Evolutionary conservation across 192 early-diverging fungal genomes (phyloP).

Genomic region (Umbelopsis ramanniana): DNA sequence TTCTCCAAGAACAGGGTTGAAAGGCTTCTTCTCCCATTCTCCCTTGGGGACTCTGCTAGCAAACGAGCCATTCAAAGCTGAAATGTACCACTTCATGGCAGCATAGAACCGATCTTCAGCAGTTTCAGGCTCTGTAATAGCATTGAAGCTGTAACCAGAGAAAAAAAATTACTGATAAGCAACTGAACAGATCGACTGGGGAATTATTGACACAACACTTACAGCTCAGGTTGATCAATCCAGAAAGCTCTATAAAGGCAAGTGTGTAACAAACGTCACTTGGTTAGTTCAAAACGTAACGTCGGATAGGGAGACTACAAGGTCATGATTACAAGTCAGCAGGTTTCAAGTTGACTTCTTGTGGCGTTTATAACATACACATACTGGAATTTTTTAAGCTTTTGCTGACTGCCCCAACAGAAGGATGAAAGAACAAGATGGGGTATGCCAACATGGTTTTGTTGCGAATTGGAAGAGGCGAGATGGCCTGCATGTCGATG

Average conservation of each 20-base stretch:
- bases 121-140: constrained; percentile 60
- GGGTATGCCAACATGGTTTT: background rate
- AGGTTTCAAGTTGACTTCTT: background rate
- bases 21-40: constrained; percentile 78
- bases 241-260: constrained; percentile 42
- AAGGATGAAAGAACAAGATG: background rate
- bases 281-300: constrained; percentile 2
- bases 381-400: constrained; percentile 4
- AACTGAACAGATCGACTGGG: too few relatives aligned
- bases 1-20: constrained; percentile 73
- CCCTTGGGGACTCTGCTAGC: constrained; percentile 68
- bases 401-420: background rate
- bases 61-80: constrained; percentile 79
- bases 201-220: background rate
- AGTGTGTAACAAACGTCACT: background rate
- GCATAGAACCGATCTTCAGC: constrained; percentile 71
- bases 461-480: too few relatives aligned
- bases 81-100: constrained; percentile 78
- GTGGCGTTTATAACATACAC: background rate
- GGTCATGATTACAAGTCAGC: constrained; percentile 7
- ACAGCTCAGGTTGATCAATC: constrained; percentile 63
- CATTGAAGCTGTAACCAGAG: background rate
- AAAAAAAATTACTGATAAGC: constrained; percentile 1
- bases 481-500: too few relatives aligned
- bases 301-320: background rate